phyloP scores from a whole-genome alignment of 345 rosid genomes.

The Murraya paniculata region DNA sequence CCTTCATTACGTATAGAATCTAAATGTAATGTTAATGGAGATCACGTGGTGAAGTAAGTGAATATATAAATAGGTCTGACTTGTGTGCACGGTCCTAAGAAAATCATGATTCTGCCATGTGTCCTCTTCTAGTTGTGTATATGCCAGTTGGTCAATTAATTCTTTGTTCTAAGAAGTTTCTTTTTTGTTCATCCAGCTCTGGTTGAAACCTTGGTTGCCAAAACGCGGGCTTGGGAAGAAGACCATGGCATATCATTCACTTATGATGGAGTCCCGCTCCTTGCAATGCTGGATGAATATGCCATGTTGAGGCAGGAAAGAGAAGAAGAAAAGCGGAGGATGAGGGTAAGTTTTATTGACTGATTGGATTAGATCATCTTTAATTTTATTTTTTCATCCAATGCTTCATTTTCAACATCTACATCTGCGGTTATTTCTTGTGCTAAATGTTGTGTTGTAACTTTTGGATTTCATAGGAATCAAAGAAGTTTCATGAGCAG shows the following conservation, averaged over 20 bases:
- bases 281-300: slow-evolving; percentile 95
- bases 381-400: too few species aligned
- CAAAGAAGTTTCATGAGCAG: slow-evolving; percentile 87
- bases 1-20: not conserved
- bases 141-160: not conserved
- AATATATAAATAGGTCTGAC: not conserved
- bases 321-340: slow-evolving; percentile 87
- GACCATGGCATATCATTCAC: slow-evolving; percentile 56
- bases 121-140: not conserved
- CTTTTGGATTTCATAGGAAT: slow-evolving; percentile 36
- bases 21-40: not conserved
- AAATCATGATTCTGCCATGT: not conserved
- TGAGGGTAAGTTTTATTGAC: slow-evolving; percentile 48
- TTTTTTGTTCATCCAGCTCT: slow-evolving; percentile 41
- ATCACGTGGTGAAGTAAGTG: not conserved
- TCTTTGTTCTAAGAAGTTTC: slow-evolving; percentile 6
- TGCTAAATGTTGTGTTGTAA: not conserved
- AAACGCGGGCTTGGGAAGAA: slow-evolving; percentile 90
- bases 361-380: not conserved
- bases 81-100: not conserved
- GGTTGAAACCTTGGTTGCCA: slow-evolving; percentile 83
- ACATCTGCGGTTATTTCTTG: not conserved
- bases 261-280: slow-evolving; percentile 90
- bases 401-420: not conserved
- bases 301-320: slow-evolving; percentile 90